These are phyloP conservation scores for Spergularia bocconei DNA, from an alignment of 148 eudicot genomes.

Conservation along the genomic window DNA sequence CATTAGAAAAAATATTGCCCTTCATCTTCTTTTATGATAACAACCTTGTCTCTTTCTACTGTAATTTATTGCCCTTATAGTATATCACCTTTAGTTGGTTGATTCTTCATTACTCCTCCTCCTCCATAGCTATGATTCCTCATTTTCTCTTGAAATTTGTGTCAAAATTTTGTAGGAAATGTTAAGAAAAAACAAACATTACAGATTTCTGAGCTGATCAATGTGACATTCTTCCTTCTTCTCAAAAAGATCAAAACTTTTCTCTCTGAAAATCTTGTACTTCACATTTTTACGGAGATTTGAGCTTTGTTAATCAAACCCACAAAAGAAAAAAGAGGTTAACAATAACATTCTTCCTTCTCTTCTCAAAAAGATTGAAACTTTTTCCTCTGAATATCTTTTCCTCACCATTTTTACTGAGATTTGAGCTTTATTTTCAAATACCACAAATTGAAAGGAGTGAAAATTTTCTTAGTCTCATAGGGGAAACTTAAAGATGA, in stretches of 20 bases:
- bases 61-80: background rate
- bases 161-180: slow-evolving; percentile 9
- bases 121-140: background rate
- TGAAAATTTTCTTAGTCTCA: background rate
- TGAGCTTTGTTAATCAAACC: too few relatives aligned
- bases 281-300: too few relatives aligned
- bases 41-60: background rate
- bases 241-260: too few relatives aligned
- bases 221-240: too few relatives aligned
- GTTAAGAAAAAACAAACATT: background rate
- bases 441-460: background rate
- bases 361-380: background rate
- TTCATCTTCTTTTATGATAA: background rate
- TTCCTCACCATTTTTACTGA: slow-evolving; percentile 13
- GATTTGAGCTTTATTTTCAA: slow-evolving; percentile 1
- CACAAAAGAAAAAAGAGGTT: background rate
- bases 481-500: slow-evolving; percentile 25
- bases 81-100: slow-evolving; percentile 8
- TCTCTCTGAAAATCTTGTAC: too few relatives aligned
- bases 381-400: slow-evolving; percentile 12
- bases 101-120: slow-evolving; percentile 18
- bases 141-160: background rate
- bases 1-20: too few relatives aligned
- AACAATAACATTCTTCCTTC: slow-evolving; percentile 16
- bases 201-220: background rate